Evolutionary conservation across 73 alveolate genomes (phyloP).

Genomic region (Stentor coeruleus): DNA sequence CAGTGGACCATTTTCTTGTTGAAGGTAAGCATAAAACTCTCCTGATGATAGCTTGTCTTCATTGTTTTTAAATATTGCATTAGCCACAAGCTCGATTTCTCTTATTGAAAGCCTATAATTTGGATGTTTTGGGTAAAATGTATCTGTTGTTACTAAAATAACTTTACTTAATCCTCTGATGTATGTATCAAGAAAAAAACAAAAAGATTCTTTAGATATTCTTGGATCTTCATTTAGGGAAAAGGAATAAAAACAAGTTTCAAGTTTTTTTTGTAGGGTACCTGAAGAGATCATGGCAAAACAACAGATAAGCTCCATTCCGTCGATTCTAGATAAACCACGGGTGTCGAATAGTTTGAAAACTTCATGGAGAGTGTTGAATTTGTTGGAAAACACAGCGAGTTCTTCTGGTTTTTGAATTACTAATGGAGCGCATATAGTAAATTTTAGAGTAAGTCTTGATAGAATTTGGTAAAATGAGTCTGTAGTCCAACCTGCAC

Average conservation of each 20-base stretch:
- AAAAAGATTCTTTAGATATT: not conserved
- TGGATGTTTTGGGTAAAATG: conserved; percentile 24
- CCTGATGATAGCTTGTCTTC: not conserved
- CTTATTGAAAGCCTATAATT: not conserved
- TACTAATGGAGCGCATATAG: not conserved
- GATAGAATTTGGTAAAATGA: not conserved
- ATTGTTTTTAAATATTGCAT: not conserved
- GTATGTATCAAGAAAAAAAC: not conserved
- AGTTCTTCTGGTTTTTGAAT: not conserved
- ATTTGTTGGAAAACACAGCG: conserved; percentile 12
- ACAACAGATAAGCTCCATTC: not conserved
- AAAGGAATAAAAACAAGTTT: not conserved
- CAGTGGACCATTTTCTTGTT: conserved; percentile 5
- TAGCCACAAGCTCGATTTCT: conserved; percentile 2
- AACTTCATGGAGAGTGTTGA: not conserved
- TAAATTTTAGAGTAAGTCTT: not conserved
- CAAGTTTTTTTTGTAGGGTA: not conserved
- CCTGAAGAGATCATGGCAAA: conserved; percentile 14
- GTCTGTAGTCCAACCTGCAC: conserved; percentile 28
- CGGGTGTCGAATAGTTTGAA: conserved; percentile 28
- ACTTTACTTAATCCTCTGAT: not conserved
- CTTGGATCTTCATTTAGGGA: not conserved
- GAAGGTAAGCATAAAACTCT: not conserved
- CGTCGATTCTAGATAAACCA: conserved; percentile 18
- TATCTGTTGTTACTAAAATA: not conserved